A percentile compares a stretch with the other conserved stretches of the same genome.
Evolutionary conservation across 768 basidiomycete genomes (phyloP).

Genomic region (Amylocystis lapponica): DNA sequence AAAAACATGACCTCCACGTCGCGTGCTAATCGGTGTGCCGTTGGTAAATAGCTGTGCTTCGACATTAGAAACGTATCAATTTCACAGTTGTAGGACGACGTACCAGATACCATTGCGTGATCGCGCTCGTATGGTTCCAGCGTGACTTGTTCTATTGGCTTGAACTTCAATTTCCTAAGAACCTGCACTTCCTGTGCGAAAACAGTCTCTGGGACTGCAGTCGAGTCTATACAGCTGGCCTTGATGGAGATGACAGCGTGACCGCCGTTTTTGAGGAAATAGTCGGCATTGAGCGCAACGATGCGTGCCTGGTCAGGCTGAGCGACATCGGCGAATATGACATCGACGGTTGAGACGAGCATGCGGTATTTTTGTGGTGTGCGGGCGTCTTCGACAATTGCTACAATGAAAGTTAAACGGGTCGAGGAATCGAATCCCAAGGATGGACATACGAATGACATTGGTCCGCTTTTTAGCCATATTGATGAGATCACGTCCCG

Average conservation of each 20-base stretch:
- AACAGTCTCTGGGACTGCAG: conserved; percentile 81
- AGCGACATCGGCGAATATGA: conserved; percentile 96
- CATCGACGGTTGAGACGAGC: conserved; percentile 92
- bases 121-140: conserved; percentile 91
- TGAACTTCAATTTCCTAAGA: conserved; percentile 74
- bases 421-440: not conserved
- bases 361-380: conserved; percentile 96
- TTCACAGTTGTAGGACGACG: conserved; percentile 26
- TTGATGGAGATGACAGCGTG: conserved; percentile 97
- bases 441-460: conserved; percentile 76
- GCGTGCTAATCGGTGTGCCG: conserved; percentile 32
- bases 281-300: conserved; percentile 85
- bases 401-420: conserved; percentile 31
- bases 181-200: conserved; percentile 85
- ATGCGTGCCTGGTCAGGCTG: conserved; percentile 99
- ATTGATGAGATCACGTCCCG: conserved; percentile 95
- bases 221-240: conserved; percentile 98
- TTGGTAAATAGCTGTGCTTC: conserved; percentile 37
- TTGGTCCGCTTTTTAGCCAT: conserved; percentile 99
- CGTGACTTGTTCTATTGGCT: conserved; percentile 93
- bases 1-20: conserved; percentile 7
- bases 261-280: conserved; percentile 93
- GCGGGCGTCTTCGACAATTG: conserved; percentile 97
- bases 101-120: conserved; percentile 86
- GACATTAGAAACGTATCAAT: conserved; percentile 1